Evolutionary conservation across 1,284 basidiomycete genomes (phyloP), one percentile per base, ranked within the genome.

Genomic region (Exobasidium cylindrosporum): DNA sequence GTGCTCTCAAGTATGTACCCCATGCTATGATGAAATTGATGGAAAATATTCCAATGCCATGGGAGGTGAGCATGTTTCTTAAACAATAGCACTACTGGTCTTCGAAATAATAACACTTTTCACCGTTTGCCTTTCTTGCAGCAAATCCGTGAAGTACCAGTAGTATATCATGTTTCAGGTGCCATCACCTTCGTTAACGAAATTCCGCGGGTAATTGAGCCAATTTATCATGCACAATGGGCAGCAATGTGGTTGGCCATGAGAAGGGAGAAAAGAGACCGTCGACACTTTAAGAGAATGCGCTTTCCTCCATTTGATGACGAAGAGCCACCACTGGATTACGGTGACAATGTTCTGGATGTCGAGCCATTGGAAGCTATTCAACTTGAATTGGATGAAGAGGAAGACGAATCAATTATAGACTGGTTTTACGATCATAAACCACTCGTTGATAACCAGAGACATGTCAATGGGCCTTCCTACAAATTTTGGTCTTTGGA

Each of bases 221-320:
- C 96, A 4, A 87, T 99, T 23, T 98, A 97, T 82, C 96, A 99
- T 80, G 94, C 96, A 0, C 96, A 98, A 78, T 98, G 96, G 96
- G 94, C 92, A 74, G 91, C 92, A 3, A 98, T 98, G 96, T 99
- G 96, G 96, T 85, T 99, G 43, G 95, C 96, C 23, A 98, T 98
- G 96, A 86, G 96, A 70, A 85, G 96, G 70, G 96, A 99, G 83
- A 99, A 99, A 85, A 88, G 96, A 63, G 96, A 99, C 81, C 90
- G 96, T 78, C 85, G 96, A 58, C 96, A 99, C 81, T 98, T 99
- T 84, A 99, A 99, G 84, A 91, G 96, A 57, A 98, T 99, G 94
- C 88, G 96, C n/a, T 99, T 99, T 83, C 96, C 96, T 40, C 96
- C 96, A 0, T 99, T 98, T 77, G 96, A 99, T 76, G 96, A 99